Conservation (phyloP, 1,284 basidiomycete genomes). For the Ganoderma meredithae region DNA sequence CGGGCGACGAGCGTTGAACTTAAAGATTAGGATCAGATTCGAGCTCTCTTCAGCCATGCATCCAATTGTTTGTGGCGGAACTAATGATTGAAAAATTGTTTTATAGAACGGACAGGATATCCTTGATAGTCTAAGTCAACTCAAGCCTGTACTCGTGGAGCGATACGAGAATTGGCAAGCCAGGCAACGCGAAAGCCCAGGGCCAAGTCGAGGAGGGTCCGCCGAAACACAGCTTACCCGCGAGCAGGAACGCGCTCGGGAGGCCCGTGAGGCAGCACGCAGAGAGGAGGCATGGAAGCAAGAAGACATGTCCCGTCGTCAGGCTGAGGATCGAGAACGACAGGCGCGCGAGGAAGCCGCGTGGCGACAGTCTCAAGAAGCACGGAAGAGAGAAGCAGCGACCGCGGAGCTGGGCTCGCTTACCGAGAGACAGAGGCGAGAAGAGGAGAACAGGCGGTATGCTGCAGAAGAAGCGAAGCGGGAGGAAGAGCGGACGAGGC, state of each 20-base stretch:
- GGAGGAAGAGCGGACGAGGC: slow-evolving; percentile 37
- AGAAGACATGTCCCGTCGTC: slow-evolving; percentile 34
- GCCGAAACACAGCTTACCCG: slow-evolving; percentile 39
- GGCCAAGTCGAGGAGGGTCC: slow-evolving; percentile 32
- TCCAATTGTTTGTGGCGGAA: background rate
- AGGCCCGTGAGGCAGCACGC: slow-evolving; percentile 48
- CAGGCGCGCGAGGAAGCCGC: slow-evolving; percentile 34
- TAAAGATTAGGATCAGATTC: background rate
- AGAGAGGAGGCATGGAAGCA: slow-evolving; percentile 45
- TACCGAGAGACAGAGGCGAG: slow-evolving; percentile 33
- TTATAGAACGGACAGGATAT: slow-evolving; percentile 77
- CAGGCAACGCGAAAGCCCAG: slow-evolving; percentile 22
- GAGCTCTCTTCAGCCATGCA: no score
- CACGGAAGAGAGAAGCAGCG: slow-evolving; percentile 33
- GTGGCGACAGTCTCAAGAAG: slow-evolving; percentile 33
- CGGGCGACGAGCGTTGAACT: no score
- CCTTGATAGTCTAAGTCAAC: slow-evolving; percentile 47
- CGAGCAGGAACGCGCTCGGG: slow-evolving; percentile 46
- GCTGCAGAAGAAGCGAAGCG: slow-evolving; percentile 34
- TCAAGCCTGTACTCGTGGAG: slow-evolving; percentile 47
- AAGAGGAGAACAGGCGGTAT: slow-evolving; percentile 40
- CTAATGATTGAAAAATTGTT: background rate
- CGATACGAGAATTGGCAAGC: slow-evolving; percentile 46
- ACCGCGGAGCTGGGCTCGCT: slow-evolving; percentile 36
- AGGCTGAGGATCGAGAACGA: slow-evolving; percentile 37